These are phyloP conservation scores for Ceratocystis eucalypticola DNA, from an alignment of 2,329 filamentous ascomycete genomes.

Conservation along the genomic window DNA sequence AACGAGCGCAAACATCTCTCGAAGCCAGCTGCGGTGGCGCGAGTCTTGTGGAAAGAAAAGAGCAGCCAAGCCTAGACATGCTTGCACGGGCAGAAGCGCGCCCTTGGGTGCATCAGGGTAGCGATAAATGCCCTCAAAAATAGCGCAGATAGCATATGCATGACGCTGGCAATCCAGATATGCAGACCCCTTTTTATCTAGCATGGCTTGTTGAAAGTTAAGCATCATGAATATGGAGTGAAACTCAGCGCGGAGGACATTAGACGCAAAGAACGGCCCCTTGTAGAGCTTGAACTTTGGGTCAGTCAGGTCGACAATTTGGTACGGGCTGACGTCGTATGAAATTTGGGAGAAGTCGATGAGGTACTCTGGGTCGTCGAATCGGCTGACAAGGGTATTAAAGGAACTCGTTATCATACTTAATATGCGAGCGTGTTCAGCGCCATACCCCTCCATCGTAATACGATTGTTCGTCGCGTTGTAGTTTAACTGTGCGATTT, in stretches of 20 bases:
- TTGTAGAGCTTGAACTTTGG: conserved; percentile 59
- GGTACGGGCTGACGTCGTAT: conserved; percentile 14
- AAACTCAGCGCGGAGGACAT: conserved; percentile 63
- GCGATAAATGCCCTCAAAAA: conserved; percentile 64
- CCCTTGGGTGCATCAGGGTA: conserved; percentile 60
- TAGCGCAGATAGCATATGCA: conserved; percentile 58
- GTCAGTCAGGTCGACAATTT: conserved; percentile 53
- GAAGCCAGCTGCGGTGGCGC: conserved; percentile 63
- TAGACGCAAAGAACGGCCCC: conserved; percentile 59
- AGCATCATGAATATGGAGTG: conserved; percentile 70
- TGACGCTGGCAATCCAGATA: conserved; percentile 43
- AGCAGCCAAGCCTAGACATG: conserved; percentile 59
- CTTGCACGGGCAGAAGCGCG: conserved; percentile 57
- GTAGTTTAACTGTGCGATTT: conserved; percentile 67
- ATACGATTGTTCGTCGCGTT: conserved; percentile 52
- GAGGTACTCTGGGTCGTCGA: conserved; percentile 41
- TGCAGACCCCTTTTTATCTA: conserved; percentile 38
- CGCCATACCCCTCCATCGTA: conserved; percentile 47
- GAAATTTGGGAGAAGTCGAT: conserved; percentile 46
- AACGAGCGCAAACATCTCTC: conserved; percentile 62
- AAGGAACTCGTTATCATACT: conserved; percentile 41
- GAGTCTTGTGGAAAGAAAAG: conserved; percentile 68
- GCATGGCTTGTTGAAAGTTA: conserved; percentile 53
- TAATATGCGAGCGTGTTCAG: conserved; percentile 44
- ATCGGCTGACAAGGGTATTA: conserved; percentile 40